Base-by-base conservation (phyloP, 2,329 filamentous ascomycete species). In the Rutstroemia sp. region DNA sequence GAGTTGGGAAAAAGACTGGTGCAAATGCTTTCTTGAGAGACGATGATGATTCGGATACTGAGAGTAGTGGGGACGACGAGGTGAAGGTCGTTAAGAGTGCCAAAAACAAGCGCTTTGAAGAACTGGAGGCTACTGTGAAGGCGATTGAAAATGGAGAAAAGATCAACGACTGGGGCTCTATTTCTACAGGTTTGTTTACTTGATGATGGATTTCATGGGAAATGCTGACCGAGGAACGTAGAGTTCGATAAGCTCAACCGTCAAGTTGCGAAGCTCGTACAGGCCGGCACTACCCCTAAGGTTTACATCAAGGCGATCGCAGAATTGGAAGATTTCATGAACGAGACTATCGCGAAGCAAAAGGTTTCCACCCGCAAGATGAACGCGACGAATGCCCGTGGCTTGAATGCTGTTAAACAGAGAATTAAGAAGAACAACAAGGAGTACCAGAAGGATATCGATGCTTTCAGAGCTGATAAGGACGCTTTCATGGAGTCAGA, bases 341-440 rank as follows among this genome's bases (percentile, higher is more conserved):
- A 92, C 71, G 95, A 99, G 78, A 86, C 92, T 23, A 82, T 95
- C 63, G 84, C 91, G 67, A 96, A 96, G 81, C 89, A 95, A 72
- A 99, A 99, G 79, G 88, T 95, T 65, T 88, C 89, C 2, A 84
- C 87, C 61, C 96, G 96, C 84, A 97, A 96, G 82, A 96, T 97
- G 92, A 99, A 96, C 76, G 91, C 92, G 60, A 94, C 87, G 70
- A 95, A 92, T 71, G 88, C 91, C 63, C 89, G 91, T 75, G 91
- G 92, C 68, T 82, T 99, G 69, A 99, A 97, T 73, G 90, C 92
- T 61, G 89, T 97, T 69, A 95, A 96, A 77, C 94, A 99, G 74
- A 92, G 92, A 76, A 90, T 99, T 78, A 92, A 92, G 83, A 97
- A 96, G 83, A 92, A 92, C 76, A 95, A 92, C 81, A 95, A 95